Evolutionary conservation across 192 early-diverging fungal genomes (phyloP).

Genomic region (Funneliformis mosseae): DNA sequence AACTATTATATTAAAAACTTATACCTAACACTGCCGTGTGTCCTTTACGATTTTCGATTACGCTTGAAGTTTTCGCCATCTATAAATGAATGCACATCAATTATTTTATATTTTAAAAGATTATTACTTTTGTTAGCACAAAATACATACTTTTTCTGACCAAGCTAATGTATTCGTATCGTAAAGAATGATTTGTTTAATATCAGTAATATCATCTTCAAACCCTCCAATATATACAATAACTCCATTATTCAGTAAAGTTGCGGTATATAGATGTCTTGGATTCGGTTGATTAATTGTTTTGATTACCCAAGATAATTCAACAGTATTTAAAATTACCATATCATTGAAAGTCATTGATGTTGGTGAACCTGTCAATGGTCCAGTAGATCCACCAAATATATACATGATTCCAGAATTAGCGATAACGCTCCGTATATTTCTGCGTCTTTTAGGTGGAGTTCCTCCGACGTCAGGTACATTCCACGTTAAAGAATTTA

Average conservation of each 20-base stretch:
- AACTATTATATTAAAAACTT: neutral
- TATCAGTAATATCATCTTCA: neutral
- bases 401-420: neutral
- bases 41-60: neutral
- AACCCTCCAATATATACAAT: neutral
- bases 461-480: neutral
- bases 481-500: neutral
- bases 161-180: neutral
- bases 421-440: neutral
- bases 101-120: neutral
- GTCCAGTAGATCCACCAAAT: neutral
- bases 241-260: too few species aligned
- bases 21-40: neutral
- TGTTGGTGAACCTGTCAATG: neutral
- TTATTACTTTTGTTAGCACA: neutral
- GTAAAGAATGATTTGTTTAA: neutral
- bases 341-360: neutral
- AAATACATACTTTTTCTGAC: neutral
- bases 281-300: too few species aligned
- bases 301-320: neutral
- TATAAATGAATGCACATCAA: neutral
- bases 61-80: neutral
- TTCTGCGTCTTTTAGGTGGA: neutral
- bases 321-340: neutral
- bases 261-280: too few species aligned